A percentile compares a stretch with the other conserved stretches of the same genome.
phyloP scores from a whole-genome alignment of 2,329 filamentous ascomycete genomes.

The Thermomyces lanuginosus region DNA sequence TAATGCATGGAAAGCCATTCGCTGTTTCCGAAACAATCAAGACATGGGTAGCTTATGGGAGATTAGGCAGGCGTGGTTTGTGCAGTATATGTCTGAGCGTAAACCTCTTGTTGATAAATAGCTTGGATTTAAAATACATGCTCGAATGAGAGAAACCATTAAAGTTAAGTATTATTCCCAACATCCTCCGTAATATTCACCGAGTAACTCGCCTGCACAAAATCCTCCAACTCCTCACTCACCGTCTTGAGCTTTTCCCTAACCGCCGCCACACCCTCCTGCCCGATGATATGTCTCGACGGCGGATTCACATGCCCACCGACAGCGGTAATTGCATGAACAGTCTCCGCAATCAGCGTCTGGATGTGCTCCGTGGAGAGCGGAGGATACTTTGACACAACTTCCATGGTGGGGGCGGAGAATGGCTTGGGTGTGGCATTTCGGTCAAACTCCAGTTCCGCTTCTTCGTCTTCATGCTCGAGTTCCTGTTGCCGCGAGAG shows the following conservation, averaged over 20 bases:
- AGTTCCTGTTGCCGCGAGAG: constrained; percentile 41
- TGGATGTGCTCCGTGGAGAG: constrained; percentile 53
- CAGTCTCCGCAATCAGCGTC: constrained; percentile 67
- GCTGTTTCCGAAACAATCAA: constrained; percentile 29
- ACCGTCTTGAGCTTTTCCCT: constrained; percentile 95
- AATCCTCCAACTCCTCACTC: constrained; percentile 90
- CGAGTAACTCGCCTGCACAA: constrained; percentile 73
- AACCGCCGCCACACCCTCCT: constrained; percentile 71
- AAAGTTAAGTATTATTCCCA: background rate
- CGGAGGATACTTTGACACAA: constrained; percentile 57
- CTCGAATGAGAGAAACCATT: background rate
- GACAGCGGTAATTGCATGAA: constrained; percentile 79
- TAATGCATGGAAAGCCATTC: constrained; percentile 30
- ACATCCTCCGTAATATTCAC: constrained; percentile 42
- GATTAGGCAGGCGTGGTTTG: constrained; percentile 25
- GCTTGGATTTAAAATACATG: background rate
- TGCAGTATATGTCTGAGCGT: constrained; percentile 10
- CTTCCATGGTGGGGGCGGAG: constrained; percentile 24
- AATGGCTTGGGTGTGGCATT: constrained; percentile 14
- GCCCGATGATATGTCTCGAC: constrained; percentile 80
- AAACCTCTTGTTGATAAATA: background rate
- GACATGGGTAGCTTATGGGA: constrained; percentile 32
- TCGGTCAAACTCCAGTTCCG: no score
- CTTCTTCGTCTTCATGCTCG: constrained; percentile 4
- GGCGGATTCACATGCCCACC: constrained; percentile 93